These are phyloP conservation scores for Calonectria ilicicola DNA, from an alignment of 2,329 filamentous ascomycete genomes.

Conservation along the genomic window DNA sequence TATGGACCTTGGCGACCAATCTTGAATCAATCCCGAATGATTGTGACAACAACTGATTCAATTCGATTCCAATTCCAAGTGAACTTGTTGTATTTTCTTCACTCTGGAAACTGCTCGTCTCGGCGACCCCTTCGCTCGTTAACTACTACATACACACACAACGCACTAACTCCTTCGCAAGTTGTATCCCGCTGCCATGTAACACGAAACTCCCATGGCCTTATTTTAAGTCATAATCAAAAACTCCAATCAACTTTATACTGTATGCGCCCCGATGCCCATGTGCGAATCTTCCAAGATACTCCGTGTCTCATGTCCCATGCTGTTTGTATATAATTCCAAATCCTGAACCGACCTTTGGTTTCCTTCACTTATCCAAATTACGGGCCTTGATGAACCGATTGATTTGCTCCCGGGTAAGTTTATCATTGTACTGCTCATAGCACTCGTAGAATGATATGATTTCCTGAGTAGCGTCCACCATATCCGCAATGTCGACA, in stretches of 20 bases:
- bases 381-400: constrained; percentile 70
- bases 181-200: not conserved
- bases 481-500: constrained; percentile 85
- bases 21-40: too few species aligned
- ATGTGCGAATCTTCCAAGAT: constrained; percentile 6
- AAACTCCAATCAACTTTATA: constrained; percentile 30
- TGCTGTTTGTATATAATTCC: constrained; percentile 11
- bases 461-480: constrained; percentile 91
- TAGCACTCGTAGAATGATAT: constrained; percentile 86
- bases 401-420: constrained; percentile 68
- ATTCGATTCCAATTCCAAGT: too few species aligned
- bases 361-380: constrained; percentile 60
- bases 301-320: constrained; percentile 41
- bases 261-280: not conserved
- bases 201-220: not conserved
- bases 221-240: constrained; percentile 1
- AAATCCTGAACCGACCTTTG: not conserved
- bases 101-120: not conserved
- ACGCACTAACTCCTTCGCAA: constrained; percentile 5
- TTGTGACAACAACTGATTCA: too few species aligned
- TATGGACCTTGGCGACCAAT: too few species aligned
- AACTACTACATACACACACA: too few species aligned
- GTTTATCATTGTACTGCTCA: constrained; percentile 71
- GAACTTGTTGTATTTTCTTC: too few species aligned
- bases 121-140: not conserved